Percentiles rank a stretch among this genome's conserved stretches.
These are phyloP conservation scores for Russula brevipes DNA, from an alignment of 768 basidiomycete genomes.

Conservation along the genomic window DNA sequence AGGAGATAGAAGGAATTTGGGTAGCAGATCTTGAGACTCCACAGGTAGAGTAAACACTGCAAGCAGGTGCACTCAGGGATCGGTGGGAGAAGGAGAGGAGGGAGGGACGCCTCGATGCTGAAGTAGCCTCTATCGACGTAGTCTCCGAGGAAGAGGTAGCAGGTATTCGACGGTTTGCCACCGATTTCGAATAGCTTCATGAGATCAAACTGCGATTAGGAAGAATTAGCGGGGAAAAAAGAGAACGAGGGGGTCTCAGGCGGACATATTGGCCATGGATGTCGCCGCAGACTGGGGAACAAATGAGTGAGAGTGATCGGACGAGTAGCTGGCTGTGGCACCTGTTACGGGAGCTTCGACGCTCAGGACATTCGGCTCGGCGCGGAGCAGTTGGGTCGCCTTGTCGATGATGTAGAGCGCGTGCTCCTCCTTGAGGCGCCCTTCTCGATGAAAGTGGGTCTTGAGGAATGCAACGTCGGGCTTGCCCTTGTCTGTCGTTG, in stretches of 20 bases:
- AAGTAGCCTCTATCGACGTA: constrained; percentile 76
- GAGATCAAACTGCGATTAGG: constrained; percentile 52
- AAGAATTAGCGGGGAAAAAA: background rate
- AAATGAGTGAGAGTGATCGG: constrained; percentile 1
- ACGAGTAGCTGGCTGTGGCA: constrained; percentile 32
- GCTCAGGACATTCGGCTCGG: constrained; percentile 84
- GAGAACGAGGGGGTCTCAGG: constrained; percentile 11
- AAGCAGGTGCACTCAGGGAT: constrained; percentile 9
- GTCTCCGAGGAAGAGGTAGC: constrained; percentile 71
- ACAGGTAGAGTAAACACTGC: constrained; percentile 97
- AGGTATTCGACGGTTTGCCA: constrained; percentile 67
- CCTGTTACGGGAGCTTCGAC: constrained; percentile 98
- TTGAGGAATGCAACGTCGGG: constrained; percentile 96
- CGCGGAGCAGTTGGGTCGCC: constrained; percentile 71
- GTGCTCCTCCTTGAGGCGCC: constrained; percentile 89
- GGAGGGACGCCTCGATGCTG: constrained; percentile 51
- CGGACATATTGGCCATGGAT: constrained; percentile 99
- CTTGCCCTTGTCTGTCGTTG: constrained; percentile 74
- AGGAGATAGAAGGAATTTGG: constrained; percentile 96
- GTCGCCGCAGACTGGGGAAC: constrained; percentile 66
- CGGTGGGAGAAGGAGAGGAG: background rate
- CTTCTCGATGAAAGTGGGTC: constrained; percentile 98
- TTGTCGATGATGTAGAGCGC: constrained; percentile 89
- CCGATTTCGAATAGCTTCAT: constrained; percentile 80
- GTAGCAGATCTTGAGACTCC: constrained; percentile 99